These are phyloP conservation scores for Pichia sp. DNA, from an alignment of 1,139 yeast species.

Conservation along the genomic window DNA sequence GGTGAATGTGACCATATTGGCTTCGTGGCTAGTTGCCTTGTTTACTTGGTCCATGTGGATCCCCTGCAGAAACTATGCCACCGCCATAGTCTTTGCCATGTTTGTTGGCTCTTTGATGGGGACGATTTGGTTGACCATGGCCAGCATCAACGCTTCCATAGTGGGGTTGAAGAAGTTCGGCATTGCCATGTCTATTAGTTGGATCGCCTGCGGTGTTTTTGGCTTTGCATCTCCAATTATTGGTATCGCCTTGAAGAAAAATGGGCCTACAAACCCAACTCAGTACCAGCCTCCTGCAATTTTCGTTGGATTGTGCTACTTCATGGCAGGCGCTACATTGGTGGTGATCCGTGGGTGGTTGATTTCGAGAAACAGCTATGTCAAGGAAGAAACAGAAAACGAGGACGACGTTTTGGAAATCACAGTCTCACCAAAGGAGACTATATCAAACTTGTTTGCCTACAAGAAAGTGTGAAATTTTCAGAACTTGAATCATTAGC, in stretches of 20 bases:
- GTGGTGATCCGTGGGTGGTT: slow-evolving; percentile 46
- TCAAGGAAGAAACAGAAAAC: slow-evolving; percentile 23
- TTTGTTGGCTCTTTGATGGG: slow-evolving; percentile 51
- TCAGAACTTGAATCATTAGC: not conserved
- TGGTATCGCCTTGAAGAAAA: slow-evolving; percentile 44
- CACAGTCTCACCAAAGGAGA: slow-evolving; percentile 4
- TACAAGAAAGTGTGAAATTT: not conserved
- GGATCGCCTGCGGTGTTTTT: slow-evolving; percentile 43
- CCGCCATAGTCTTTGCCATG: slow-evolving; percentile 44
- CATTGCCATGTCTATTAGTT: slow-evolving; percentile 44
- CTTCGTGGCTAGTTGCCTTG: slow-evolving; percentile 33
- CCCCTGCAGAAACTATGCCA: slow-evolving; percentile 51
- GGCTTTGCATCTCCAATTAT: slow-evolving; percentile 51
- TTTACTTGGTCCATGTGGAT: slow-evolving; percentile 57
- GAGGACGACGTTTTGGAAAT: slow-evolving; percentile 18
- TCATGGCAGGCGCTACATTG: slow-evolving; percentile 39
- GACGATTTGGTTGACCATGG: slow-evolving; percentile 38
- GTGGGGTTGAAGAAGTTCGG: slow-evolving; percentile 49
- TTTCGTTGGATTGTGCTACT: slow-evolving; percentile 49
- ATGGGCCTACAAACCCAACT: slow-evolving; percentile 33
- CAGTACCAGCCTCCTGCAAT: slow-evolving; percentile 48
- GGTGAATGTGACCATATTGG: slow-evolving; percentile 34
- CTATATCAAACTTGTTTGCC: not conserved
- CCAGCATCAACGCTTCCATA: slow-evolving; percentile 36
- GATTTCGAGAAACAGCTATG: slow-evolving; percentile 41